Base-by-base conservation (phyloP, 352 stramenopile genomes). In the Globisporangium camurandrum region DNA sequence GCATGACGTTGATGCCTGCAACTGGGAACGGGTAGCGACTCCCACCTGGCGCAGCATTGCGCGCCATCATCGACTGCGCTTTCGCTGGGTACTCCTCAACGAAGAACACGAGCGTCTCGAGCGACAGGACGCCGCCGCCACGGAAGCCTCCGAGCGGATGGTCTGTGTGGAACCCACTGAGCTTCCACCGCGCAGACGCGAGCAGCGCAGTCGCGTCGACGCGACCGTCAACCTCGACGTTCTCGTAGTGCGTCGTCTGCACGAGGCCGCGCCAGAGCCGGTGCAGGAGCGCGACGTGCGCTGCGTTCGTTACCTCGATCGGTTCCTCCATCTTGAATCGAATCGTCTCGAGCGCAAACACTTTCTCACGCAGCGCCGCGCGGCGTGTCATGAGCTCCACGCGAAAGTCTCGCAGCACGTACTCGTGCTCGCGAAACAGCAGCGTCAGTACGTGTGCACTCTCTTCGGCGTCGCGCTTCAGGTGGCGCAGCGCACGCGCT, bases 11-110 rank as follows among this genome's bases (percentile, higher is more conserved):
- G 59, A 93, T 87, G 40, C 69, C 75, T 6, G 82, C 82, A 28
- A 93, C 82, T 17, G 82, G 82, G 57, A 91, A 90, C 46, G 79
- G 79, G 45, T 90, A 93, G 12, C 82, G 74, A 30, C 83, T 88
- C 19, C 82, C 82, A 17, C 82, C 82, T 1, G 82, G 61, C 16
- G 75, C 48, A 4, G 76, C 76, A 60, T 90, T 90, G 51, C 75
- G 74, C 44, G 57, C 40, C 78, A 93, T 89, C 79, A 93, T 90
- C n/a, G 60, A 54, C 17, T 54, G 46, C 2, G 76, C 72, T 46
- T 93, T 93, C 20, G 87, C 73, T 8, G 75, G 75, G 47, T 93
- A 93, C 52, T 88, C 69, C 30, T 91, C 76, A 12, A 86, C 48
- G 27, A 93, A 93, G 48, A 63, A 87, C 17, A 84, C 70, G 17